A percentile compares a stretch with the other conserved stretches of the same genome.
Conservation (phyloP, 179 eudicot genomes). For the Vitellaria paradoxa region DNA sequence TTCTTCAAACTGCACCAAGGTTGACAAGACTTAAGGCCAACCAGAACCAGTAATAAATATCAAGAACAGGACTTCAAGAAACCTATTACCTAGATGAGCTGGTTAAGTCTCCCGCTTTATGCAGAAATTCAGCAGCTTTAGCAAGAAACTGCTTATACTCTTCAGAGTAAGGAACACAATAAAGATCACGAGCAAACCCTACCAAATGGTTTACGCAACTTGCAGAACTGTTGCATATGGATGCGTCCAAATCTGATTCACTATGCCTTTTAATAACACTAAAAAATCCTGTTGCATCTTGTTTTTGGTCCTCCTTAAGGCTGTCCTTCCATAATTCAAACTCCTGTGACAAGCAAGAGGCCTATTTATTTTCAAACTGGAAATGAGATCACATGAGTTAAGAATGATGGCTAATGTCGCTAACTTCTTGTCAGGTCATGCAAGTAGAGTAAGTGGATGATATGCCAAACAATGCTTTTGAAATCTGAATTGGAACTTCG, state of each 20-base stretch:
- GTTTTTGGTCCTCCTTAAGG: conserved; percentile 54
- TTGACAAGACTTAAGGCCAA: conserved; percentile 4
- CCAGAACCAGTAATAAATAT: conserved; percentile 5
- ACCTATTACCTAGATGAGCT: conserved; percentile 61
- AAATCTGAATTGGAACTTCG: conserved; percentile 3
- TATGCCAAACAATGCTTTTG: background rate
- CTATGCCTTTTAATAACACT: conserved; percentile 68
- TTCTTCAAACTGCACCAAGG: conserved; percentile 67
- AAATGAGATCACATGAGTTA: background rate
- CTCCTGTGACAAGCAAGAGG: conserved; percentile 47
- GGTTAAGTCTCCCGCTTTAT: conserved; percentile 74
- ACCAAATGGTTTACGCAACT: conserved; percentile 18
- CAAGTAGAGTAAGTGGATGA: conserved; percentile 7
- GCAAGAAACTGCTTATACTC: conserved; percentile 56
- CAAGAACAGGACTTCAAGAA: background rate
- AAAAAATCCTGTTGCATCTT: conserved; percentile 82
- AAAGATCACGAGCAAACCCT: conserved; percentile 48
- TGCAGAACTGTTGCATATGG: conserved; percentile 21
- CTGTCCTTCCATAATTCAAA: conserved; percentile 85
- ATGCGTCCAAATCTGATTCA: conserved; percentile 33
- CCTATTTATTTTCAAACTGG: background rate
- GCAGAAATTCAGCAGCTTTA: conserved; percentile 68
- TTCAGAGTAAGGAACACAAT: conserved; percentile 66
- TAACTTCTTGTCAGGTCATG: conserved; percentile 7
- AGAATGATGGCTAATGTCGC: background rate